Conservation (phyloP, 2,329 filamentous ascomycete genomes). For the Trichoderma semiorbis region DNA sequence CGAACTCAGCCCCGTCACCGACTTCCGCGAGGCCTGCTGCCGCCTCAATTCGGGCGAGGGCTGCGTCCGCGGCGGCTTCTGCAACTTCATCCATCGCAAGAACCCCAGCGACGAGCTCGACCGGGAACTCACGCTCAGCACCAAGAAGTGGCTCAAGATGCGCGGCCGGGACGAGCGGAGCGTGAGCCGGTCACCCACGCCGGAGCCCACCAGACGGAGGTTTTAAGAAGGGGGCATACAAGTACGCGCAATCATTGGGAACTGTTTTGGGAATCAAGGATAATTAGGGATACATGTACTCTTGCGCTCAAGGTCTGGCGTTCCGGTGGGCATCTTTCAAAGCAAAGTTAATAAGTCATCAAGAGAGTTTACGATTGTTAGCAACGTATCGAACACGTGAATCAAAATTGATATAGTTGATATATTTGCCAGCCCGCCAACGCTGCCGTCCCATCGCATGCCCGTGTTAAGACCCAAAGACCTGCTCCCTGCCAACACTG, state of each 20-base stretch:
- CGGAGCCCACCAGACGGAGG: conserved; percentile 74
- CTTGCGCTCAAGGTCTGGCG: conserved; percentile 7
- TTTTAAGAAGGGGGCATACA: conserved; percentile 45
- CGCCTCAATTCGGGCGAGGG: conserved; percentile 91
- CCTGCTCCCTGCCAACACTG: conserved; percentile 10
- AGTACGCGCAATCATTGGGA: not conserved
- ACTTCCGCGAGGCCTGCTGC: conserved; percentile 97
- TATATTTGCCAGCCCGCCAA: conserved; percentile 13
- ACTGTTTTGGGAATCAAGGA: not conserved
- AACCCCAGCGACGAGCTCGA: conserved; percentile 88
- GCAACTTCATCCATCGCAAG: conserved; percentile 99
- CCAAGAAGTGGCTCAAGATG: conserved; percentile 93
- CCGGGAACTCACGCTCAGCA: conserved; percentile 77
- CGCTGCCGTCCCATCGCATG: conserved; percentile 3
- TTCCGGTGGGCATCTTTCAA: not conserved
- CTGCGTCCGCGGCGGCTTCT: conserved; percentile 93
- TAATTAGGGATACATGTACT: conserved; percentile 5
- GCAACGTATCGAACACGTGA: not conserved
- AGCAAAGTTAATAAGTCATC: conserved; percentile 6
- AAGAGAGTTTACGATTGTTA: not conserved
- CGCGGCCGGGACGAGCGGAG: conserved; percentile 82
- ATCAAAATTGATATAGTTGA: conserved; percentile 15
- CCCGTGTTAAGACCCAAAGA: conserved; percentile 17
- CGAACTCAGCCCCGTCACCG: conserved; percentile 93
- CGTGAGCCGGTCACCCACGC: conserved; percentile 76